Evolutionary conservation across 257 asterid species (phyloP), one percentile per base, ranked within the genome.

Genomic region (Sherardia arvensis): DNA sequence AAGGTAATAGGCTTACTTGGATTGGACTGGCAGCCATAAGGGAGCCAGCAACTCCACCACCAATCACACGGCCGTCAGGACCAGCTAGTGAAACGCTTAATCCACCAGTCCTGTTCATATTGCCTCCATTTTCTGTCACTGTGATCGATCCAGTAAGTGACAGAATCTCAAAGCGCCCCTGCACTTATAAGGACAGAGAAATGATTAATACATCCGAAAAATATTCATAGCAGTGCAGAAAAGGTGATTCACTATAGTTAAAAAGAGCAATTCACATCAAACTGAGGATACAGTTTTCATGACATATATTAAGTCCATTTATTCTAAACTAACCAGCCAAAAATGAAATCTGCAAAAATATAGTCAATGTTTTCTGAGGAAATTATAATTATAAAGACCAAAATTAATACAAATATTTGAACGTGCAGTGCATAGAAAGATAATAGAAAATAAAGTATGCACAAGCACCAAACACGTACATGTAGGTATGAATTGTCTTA

Each of bases 81-180:
- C 96, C 90, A 58, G 97, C 97, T 66, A 92, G 47, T 0, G 98
- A 83, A 36, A 88, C 95, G 25, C 95, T 91, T 71, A 91, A 63
- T 74, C 98, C 96, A 26, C 97, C 99, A 0, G 90, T 62, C 69
- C 88, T 84, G 55, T 85, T 81, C 66, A 74, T 85, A 56, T 79
- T 81, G 64, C 90, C 95, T 33, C 85, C 83, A 14, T 69, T 82
- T 59, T 87, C 99, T 23, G 91, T 72, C 26, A 77, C 64, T n/a
- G 89, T 83, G 77, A 68, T 85, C 0, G 99, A 92, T 27, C 96
- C 97, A 0, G 96, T 80, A 15, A 92, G 78, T 3, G 94, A 76
- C 68, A 92, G 76, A 17, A 89, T 92, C 82, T 92, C 99, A 59
- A 89, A 92, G 21, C 94, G 95, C 4, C 99, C 99, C 99, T 92